phyloP scores from a whole-genome alignment of 768 basidiomycete species.

The Megacollybia marginata region DNA sequence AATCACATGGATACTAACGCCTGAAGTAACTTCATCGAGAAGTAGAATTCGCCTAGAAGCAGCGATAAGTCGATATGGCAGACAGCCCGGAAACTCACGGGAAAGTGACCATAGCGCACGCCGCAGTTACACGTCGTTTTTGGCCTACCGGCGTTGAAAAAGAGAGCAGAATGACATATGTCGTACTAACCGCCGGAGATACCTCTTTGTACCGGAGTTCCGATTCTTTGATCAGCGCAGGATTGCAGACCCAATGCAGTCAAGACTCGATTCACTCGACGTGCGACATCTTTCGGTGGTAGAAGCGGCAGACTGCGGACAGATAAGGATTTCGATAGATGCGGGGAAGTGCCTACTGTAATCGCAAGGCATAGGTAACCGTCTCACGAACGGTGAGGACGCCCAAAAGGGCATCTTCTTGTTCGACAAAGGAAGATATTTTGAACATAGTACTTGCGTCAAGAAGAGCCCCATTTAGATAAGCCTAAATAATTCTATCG shows the following conservation, averaged over 20 bases:
- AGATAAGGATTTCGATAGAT: slow-evolving; percentile 6
- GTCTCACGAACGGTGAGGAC: slow-evolving; percentile 53
- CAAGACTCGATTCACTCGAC: slow-evolving; percentile 38
- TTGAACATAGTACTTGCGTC: slow-evolving; percentile 23
- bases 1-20: slow-evolving; percentile 18
- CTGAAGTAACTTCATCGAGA: slow-evolving; percentile 57
- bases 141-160: slow-evolving; percentile 31
- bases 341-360: slow-evolving; percentile 25
- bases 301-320: slow-evolving; percentile 27
- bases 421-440: slow-evolving; percentile 47
- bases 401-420: slow-evolving; percentile 52
- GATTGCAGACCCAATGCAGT: slow-evolving; percentile 38
- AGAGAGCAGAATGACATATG: background rate
- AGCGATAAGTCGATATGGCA: background rate
- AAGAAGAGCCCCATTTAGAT: slow-evolving; percentile 24
- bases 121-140: slow-evolving; percentile 55
- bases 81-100: slow-evolving; percentile 25
- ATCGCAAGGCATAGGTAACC: slow-evolving; percentile 40
- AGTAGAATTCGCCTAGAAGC: slow-evolving; percentile 41
- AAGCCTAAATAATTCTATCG: slow-evolving; percentile 13
- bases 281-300: slow-evolving; percentile 24
- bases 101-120: slow-evolving; percentile 50
- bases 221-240: slow-evolving; percentile 44
- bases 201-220: slow-evolving; percentile 50
- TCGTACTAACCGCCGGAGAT: slow-evolving; percentile 43